Base-by-base conservation (phyloP, 2,329 filamentous ascomycete genomes). In the Fusarium nodosum region DNA sequence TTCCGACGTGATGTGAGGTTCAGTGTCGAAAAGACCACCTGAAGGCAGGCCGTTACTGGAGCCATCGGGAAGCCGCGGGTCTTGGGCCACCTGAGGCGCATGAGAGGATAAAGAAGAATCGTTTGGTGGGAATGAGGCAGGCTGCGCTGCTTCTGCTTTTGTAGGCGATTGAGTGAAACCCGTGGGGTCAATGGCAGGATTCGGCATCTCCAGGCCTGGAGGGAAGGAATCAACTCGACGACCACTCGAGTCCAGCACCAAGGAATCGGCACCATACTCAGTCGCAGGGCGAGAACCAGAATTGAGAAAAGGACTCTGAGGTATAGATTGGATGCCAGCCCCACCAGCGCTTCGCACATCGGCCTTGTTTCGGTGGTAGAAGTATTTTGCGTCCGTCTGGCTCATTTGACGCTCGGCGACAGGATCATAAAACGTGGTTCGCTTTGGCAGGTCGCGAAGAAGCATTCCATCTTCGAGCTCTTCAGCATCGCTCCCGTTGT, bases 401-500 rank as follows among this genome's bases (percentile, higher is more conserved):
- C 91, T 97, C 89, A 97, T 92, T 76, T 95, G 93, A 75, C 96
- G 97, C 80, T 99, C 96, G 55, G 93, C 92, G 54, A 95, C 91
- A 75, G 95, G 93, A 79, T 97, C 94, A 81, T 97, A 97, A 77
- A 94, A 97, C 22, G 94, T 93, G 11, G 94, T 97, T 77, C 90
- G 91, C 64, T 85, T 85, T 34, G 87, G 88, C 54, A 88, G 77
- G 75, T 91, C 88, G 65, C 88, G 83, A 24, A 83, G 82, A 12
- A 91, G 82, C 84, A 90, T 87, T 56, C 87, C 88, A 31, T 87
- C 85, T 56, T 84, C 77, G 36, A 83, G 76, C 16, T 77, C 78
- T 28, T 76, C 74, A 11, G 74, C 69, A 22, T 77, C 76, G 30
- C 66, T 72, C 12, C 65, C 67, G 45, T 65, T 53, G 13, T 64